These are phyloP conservation scores for Hypocreales sp. DNA, from an alignment of 2,329 filamentous ascomycete genomes.

Conservation along the genomic window DNA sequence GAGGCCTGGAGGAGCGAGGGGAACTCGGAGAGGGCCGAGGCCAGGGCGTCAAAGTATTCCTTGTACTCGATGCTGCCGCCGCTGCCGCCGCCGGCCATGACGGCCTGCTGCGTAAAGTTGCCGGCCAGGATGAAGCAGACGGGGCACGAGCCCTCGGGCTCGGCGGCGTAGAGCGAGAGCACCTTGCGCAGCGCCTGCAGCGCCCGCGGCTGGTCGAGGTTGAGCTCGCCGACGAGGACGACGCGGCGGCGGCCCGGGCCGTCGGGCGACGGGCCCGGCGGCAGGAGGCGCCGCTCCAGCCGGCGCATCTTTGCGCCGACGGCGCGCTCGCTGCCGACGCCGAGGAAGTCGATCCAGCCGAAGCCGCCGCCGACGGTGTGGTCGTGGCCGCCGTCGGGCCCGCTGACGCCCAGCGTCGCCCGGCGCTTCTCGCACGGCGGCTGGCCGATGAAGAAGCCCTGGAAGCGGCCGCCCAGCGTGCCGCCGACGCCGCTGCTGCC, in stretches of 20 bases:
- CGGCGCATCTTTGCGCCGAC: constrained; percentile 70
- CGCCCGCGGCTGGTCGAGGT: constrained; percentile 71
- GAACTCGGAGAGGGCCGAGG: constrained; percentile 69
- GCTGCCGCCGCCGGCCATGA: constrained; percentile 52
- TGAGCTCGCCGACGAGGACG: constrained; percentile 72
- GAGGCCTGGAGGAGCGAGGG: constrained; percentile 62
- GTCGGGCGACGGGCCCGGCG: constrained; percentile 18
- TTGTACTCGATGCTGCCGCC: constrained; percentile 91
- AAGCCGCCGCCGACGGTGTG: constrained; percentile 65
- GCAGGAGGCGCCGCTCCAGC: constrained; percentile 55
- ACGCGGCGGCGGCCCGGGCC: constrained; percentile 33
- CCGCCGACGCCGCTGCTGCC: constrained; percentile 74
- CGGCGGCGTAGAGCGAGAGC: constrained; percentile 54
- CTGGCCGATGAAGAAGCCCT: constrained; percentile 80
- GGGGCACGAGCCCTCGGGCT: constrained; percentile 49
- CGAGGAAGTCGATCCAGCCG: constrained; percentile 94
- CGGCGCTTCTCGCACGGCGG: constrained; percentile 80
- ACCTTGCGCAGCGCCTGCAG: constrained; percentile 70
- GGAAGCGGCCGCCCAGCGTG: constrained; percentile 80
- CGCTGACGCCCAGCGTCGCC: constrained; percentile 58
- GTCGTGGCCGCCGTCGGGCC: constrained; percentile 38
- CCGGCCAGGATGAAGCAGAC: constrained; percentile 72
- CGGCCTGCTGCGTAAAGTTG: constrained; percentile 58
- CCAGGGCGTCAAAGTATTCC: constrained; percentile 83
- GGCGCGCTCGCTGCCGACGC: constrained; percentile 77